phyloP scores from a whole-genome alignment of 208 protist genomes.

The Acanthamoeba healyi region DNA sequence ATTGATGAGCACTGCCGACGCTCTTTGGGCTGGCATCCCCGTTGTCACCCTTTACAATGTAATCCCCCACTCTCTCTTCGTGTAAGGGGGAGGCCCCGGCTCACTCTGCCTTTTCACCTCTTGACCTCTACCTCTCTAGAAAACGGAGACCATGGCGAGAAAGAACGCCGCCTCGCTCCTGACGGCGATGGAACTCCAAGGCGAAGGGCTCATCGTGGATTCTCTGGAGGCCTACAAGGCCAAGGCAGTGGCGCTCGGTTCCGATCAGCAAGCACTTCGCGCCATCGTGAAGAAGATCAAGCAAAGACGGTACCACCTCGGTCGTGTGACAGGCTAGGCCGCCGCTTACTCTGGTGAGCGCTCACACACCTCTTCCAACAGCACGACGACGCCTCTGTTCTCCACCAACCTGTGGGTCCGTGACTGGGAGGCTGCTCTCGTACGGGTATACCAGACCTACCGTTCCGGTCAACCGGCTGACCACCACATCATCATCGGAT shows the following conservation, averaged over 20 bases:
- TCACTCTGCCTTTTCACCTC: too few species aligned
- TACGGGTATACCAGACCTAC: not conserved
- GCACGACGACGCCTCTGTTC: not conserved
- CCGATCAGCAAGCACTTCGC: not conserved
- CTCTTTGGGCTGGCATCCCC: slow-evolving; percentile 21
- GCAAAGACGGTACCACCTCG: not conserved
- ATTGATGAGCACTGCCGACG: not conserved
- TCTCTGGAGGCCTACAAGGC: slow-evolving; percentile 8
- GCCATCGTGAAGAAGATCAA: slow-evolving; percentile 37
- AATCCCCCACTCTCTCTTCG: too few species aligned
- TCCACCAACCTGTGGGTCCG: not conserved
- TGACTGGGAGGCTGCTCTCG: not conserved
- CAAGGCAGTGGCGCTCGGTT: not conserved
- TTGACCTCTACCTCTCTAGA: not conserved
- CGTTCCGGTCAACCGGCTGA: not conserved
- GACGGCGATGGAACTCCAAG: not conserved
- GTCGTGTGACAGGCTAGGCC: not conserved
- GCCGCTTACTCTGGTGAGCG: not conserved
- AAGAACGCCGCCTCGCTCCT: slow-evolving; percentile 15
- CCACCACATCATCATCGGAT: too few species aligned
- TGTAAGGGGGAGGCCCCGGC: too few species aligned
- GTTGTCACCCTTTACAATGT: slow-evolving; percentile 11
- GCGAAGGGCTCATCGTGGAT: not conserved
- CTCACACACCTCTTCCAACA: not conserved
- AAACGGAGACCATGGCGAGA: not conserved